Evolutionary conservation across 2,329 filamentous ascomycete species (phyloP), one percentile per base, ranked within the genome.

Genomic region (Amauroascus niger): DNA sequence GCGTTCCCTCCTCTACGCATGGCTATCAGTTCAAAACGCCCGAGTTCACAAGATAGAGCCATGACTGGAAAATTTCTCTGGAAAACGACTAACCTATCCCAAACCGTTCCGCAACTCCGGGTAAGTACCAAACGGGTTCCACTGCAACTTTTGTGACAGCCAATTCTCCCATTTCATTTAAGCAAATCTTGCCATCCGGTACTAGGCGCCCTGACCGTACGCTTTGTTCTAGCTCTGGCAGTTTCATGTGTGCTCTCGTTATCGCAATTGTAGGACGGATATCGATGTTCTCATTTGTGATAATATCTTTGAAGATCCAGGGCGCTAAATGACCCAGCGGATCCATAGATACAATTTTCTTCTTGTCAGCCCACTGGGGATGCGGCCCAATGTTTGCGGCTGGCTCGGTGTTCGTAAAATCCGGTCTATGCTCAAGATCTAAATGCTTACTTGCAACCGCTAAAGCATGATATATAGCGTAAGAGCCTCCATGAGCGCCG

Each of bases 311-410:
- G 74, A 85, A 95, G 39, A 94, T 72, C 84, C 85, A 90, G 7
- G 88, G 87, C 7, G 85, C 80, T 56, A 95, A 74, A 72, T 97
- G 93, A 6, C 93, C 91, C 68, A 86, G 87, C 0, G 91, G 91
- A 66, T 97, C 93, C 88, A 98, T 95, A 16, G 91, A 88, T 13
- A 97, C 91, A 58, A 98, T 97, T 76, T 96, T 97, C 70, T 88
- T 88, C 64, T 80, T 81, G 66, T 95, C 87, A 24, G 79, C 80
- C 91, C 91, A 98, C 71, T 93, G 82, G 6, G 87, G 83, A 63
- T 95, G 95, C 6, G 88, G 89, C 0, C 89, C 89, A 65, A 97
- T 88, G 51, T 84, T 81, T 20, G 82, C 87, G n/a, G 90, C 89
- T 11, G 93, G 93, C 68, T 97, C 87, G 8, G 89, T 95, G 69